Conservation (phyloP, 164 flowering plant genomes). For the Nymphaea thermarum region DNA sequence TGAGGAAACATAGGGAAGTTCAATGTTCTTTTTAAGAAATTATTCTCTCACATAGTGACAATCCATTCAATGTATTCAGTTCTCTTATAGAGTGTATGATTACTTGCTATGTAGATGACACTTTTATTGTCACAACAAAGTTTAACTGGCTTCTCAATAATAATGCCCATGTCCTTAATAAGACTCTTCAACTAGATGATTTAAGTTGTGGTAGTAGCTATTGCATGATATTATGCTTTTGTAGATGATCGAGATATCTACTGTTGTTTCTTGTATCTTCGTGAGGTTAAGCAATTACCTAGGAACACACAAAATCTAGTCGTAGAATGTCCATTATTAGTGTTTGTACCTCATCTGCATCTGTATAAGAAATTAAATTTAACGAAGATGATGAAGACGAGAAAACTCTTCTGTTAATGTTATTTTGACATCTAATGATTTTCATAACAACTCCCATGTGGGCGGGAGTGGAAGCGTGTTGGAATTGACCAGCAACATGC, state of each 20-base stretch:
- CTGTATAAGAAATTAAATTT: no score
- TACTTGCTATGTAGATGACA: neutral
- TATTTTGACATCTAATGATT: no score
- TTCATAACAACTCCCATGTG: no score
- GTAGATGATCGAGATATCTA: neutral
- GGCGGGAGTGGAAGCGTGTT: no score
- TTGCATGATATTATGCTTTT: neutral
- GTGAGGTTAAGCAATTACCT: neutral
- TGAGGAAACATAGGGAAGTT: neutral
- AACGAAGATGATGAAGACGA: no score
- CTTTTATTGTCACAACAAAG: neutral
- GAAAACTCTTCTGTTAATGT: no score
- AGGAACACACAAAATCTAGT: no score
- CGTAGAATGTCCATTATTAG: no score
- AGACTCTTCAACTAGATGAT: neutral
- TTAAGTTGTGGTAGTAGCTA: neutral
- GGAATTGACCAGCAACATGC: no score
- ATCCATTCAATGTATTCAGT: neutral
- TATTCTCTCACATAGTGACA: neutral
- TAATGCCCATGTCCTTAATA: neutral
- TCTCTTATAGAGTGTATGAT: neutral
- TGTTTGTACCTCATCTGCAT: no score
- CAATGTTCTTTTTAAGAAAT: neutral
- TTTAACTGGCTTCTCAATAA: neutral
- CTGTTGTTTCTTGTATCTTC: neutral